These are phyloP conservation scores for Cytospora leucostoma DNA, from an alignment of 2,329 filamentous ascomycete species.

Conservation along the genomic window DNA sequence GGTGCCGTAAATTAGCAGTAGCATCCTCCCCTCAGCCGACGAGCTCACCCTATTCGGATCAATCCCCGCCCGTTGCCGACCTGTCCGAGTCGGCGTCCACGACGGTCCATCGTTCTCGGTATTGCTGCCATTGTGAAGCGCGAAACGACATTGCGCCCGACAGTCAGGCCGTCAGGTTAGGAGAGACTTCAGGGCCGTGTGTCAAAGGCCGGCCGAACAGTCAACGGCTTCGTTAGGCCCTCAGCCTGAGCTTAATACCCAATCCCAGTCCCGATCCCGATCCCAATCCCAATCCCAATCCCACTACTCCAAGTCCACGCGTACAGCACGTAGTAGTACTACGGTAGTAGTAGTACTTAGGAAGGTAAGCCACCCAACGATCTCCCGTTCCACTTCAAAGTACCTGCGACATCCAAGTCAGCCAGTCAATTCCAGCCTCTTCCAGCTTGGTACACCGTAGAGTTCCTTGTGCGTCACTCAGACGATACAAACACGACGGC, in stretches of 20 bases:
- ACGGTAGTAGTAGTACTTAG: no score
- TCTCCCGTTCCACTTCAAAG: slow-evolving; percentile 2
- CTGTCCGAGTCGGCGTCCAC: not conserved
- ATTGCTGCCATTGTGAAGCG: not conserved
- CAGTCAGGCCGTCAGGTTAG: not conserved
- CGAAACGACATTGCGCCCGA: not conserved
- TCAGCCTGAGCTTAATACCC: slow-evolving; percentile 20
- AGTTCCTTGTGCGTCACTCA: slow-evolving; percentile 11
- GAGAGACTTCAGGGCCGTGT: not conserved
- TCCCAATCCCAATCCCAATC: slow-evolving; percentile 18
- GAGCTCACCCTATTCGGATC: slow-evolving; percentile 11
- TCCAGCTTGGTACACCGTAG: slow-evolving; percentile 12
- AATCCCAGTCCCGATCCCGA: slow-evolving; percentile 11
- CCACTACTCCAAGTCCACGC: slow-evolving; percentile 20
- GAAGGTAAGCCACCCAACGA: slow-evolving; percentile 16
- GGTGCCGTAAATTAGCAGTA: slow-evolving; percentile 13
- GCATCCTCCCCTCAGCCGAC: slow-evolving; percentile 12
- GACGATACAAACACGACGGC: slow-evolving; percentile 16
- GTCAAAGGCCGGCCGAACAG: slow-evolving; percentile 11
- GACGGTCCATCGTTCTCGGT: not conserved
- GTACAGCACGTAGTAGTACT: slow-evolving; percentile 1
- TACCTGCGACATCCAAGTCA: slow-evolving; percentile 19
- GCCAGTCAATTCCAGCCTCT: slow-evolving; percentile 16
- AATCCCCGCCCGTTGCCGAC: slow-evolving; percentile 17
- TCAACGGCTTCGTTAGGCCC: slow-evolving; percentile 9